A percentile compares a stretch with the other conserved stretches of the same genome.
These are phyloP conservation scores for Chlorella sp. DNA, from an alignment of 139 green algal species.

Conservation along the genomic window DNA sequence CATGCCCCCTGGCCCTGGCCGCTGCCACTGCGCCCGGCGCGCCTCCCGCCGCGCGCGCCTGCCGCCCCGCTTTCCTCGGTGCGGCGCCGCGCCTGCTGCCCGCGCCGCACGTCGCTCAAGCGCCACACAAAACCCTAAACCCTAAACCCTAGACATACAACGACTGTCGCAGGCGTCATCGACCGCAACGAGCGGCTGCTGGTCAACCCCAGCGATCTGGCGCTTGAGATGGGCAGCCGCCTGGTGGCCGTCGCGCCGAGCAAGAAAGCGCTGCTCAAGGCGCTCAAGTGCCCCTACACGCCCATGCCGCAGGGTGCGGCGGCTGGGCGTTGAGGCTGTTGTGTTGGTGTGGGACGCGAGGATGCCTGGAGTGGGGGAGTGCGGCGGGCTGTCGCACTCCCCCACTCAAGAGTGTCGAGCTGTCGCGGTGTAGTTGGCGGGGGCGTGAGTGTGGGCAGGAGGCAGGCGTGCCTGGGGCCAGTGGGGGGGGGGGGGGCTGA, in stretches of 20 bases:
- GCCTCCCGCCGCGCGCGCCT: background rate
- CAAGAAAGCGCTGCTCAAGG: constrained; percentile 19
- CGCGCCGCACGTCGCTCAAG: no score
- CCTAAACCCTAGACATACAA: no score
- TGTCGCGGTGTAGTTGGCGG: background rate
- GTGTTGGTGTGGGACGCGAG: no score
- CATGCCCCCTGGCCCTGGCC: no score
- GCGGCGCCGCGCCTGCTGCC: background rate
- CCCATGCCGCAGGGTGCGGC: constrained; percentile 6
- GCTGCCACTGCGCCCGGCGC: background rate
- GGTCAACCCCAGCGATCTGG: constrained; percentile 26
- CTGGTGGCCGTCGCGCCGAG: constrained; percentile 29
- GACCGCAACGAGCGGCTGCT: constrained; percentile 13
- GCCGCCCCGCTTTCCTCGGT: background rate
- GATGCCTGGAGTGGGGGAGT: no score
- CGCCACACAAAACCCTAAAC: no score
- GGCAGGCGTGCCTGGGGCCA: background rate
- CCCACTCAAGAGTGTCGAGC: no score
- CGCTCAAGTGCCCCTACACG: constrained; percentile 46
- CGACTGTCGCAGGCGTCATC: constrained; percentile 22
- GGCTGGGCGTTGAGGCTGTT: no score
- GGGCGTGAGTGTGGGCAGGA: background rate
- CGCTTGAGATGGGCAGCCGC: constrained; percentile 2
- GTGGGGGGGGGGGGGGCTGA: no score
- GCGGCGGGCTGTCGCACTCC: no score